Evolutionary conservation across 2,329 filamentous ascomycete genomes (phyloP).

Genomic region (Neoascochyta sp.): DNA sequence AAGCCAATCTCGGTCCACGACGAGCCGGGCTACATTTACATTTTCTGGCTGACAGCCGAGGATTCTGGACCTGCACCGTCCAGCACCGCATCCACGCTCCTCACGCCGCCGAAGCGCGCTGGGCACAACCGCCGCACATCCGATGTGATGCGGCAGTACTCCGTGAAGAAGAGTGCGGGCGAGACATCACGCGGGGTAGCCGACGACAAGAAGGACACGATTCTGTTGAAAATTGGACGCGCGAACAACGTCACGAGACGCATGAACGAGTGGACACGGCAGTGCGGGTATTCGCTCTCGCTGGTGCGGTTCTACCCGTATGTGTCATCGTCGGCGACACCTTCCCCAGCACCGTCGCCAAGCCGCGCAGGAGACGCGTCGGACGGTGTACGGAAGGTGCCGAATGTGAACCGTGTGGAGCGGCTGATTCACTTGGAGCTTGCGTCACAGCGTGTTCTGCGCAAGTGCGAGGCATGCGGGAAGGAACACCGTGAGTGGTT

Average conservation of each 20-base stretch:
- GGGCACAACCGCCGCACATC: conserved; percentile 29
- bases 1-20: conserved; percentile 71
- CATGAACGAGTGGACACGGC: conserved; percentile 87
- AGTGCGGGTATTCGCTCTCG: conserved; percentile 86
- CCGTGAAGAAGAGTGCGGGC: conserved; percentile 23
- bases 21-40: conserved; percentile 90
- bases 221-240: conserved; percentile 63
- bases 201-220: conserved; percentile 51
- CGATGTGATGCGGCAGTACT: conserved; percentile 34
- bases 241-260: conserved; percentile 82
- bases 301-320: conserved; percentile 93
- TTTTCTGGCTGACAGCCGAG: conserved; percentile 86
- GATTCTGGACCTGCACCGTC: conserved; percentile 54
- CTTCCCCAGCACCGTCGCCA: conserved; percentile 24
- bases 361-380: conserved; percentile 18
- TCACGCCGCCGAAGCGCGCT: conserved; percentile 51
- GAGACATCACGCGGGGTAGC: neutral
- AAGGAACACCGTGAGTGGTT: conserved; percentile 94
- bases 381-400: conserved; percentile 61
- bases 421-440: conserved; percentile 87
- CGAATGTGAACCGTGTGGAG: conserved; percentile 84
- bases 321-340: conserved; percentile 39
- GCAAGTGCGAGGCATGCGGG: conserved; percentile 71
- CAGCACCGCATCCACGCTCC: conserved; percentile 43
- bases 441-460: conserved; percentile 56